Base-by-base conservation (phyloP, 1,284 basidiomycete species). In the Leccinum fuscescens region DNA sequence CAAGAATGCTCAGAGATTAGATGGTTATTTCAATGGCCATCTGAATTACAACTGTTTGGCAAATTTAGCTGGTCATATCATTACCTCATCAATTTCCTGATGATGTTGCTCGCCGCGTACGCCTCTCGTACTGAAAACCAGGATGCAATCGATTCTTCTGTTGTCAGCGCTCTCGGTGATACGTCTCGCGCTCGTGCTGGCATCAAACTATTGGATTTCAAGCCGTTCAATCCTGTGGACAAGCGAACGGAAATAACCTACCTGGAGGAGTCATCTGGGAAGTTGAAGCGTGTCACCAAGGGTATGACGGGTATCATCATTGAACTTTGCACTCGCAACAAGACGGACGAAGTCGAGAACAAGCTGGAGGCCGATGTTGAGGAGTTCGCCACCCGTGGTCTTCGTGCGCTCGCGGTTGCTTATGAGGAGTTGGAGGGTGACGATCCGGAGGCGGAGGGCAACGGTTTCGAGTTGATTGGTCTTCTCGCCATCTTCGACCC, bases 221-320 rank as follows among this genome's bases (percentile, higher is more conserved):
- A 96, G 83, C 95, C 96, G 20, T 98, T 98, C 87, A 96, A 98
- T 85, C 96, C 96, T 61, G 94, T 96, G 69, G 94, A 96, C 85
- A 98, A 98, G 86, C 94, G 96, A 75, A 98, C 96, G 64, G 95
- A 98, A 81, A 96, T 97, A 74, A 98, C 96, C 59, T 98, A 98
- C 83, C 89, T 88, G 63, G 96, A 98, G 78, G 90, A 95, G 77
- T 85, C 93, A 22, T 86, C 92, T 33, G 95, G 95, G 79, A 93
- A 92, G 80, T 87, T 97, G 70, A 97, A 96, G 87, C 93, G 95
- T 73, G 95, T 95, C 72, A 97, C 96, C 76, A 98, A 99, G 90
- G 96, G 96, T 79, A 98, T 98, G 95, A 97, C 96, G 58, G 93
- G 93, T 82, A 90, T 92, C 77, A 93, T 96, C 81, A 94, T 96